Evolutionary conservation across 495 filamentous ascomycete genomes (phyloP), one percentile per base, ranked within the genome.

Genomic region (Penicillium mononematosum): DNA sequence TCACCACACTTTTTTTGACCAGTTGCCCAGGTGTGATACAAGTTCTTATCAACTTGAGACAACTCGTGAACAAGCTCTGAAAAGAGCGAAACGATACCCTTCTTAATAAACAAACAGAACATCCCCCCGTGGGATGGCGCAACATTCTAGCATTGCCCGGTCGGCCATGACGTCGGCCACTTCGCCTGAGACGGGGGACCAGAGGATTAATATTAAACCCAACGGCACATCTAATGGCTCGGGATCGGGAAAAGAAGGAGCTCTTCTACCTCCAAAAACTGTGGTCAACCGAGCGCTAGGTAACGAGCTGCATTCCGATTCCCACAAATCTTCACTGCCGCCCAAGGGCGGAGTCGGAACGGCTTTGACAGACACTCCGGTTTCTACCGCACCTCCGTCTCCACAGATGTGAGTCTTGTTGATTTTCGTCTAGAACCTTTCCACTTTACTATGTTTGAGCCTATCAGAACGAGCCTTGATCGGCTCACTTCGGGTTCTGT

Each of bases 361-460:
- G 49, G 78, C 83, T 41, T 70, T 87, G 67, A 83, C 75, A 59
- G 88, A 91, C 72, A 91, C 88, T 62, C 88, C 88, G 55, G 66
- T 75, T 68, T 80, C 86, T 62, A 87, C 88, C 60, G 84, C 83
- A 53, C 86, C 87, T 29, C 83, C 77, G 70, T 89, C 85, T 70
- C 88, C 88, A 63, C 80, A 81, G 65, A 86, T 90, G 84, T 88
- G 73, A 73, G 85, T 77, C 43, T 46, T n/a, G 5, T 48, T 48
- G 52, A 58, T 64, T 54, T 57, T 64, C 54, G 58, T 66, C 55
- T 39, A 51, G 25, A 43, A 22, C 55, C n/a, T 41, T 25, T 10
- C 5, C 36, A 34, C 38, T 32, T 59, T 19, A 10, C 29, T 20
- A 39, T 39, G n/a, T 12, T 12, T 50, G 38, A 29, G 46, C 55